Conservation (phyloP, 345 rosid genomes). For the Viola odorata region DNA sequence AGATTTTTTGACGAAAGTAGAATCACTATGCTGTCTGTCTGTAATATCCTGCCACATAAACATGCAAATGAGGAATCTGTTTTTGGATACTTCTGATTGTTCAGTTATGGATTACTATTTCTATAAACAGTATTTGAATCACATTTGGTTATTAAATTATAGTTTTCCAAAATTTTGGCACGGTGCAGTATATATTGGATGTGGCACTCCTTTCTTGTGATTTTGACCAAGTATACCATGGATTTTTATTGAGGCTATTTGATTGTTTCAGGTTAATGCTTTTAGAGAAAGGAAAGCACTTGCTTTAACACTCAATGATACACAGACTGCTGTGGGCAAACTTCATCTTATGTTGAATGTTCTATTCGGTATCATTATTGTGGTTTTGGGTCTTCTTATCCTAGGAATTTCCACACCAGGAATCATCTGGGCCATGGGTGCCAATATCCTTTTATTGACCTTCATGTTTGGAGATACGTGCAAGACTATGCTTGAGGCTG, state of each 20-base stretch:
- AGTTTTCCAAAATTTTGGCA: too few species aligned
- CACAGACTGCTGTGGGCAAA: not conserved
- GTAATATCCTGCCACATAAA: too few species aligned
- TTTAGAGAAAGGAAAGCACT: not conserved
- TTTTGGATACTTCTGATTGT: not conserved
- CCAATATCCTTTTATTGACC: not conserved
- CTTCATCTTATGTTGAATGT: not conserved
- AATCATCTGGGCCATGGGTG: not conserved
- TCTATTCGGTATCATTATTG: not conserved
- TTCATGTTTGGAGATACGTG: not conserved
- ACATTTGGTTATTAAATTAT: too few species aligned
- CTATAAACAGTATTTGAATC: too few species aligned
- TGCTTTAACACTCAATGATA: not conserved
- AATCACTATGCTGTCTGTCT: too few species aligned
- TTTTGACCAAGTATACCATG: too few species aligned
- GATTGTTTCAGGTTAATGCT: not conserved
- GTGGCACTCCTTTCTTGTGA: too few species aligned
- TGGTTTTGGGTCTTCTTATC: not conserved
- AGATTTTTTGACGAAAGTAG: too few species aligned
- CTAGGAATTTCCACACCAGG: not conserved
- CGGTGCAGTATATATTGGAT: too few species aligned
- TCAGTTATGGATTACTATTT: too few species aligned
- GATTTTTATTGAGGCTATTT: too few species aligned
- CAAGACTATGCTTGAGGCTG: not conserved
- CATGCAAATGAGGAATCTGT: not conserved